Evolutionary conservation across 106 monocot genomes (phyloP).

Genomic region (Agapanthus africanus): DNA sequence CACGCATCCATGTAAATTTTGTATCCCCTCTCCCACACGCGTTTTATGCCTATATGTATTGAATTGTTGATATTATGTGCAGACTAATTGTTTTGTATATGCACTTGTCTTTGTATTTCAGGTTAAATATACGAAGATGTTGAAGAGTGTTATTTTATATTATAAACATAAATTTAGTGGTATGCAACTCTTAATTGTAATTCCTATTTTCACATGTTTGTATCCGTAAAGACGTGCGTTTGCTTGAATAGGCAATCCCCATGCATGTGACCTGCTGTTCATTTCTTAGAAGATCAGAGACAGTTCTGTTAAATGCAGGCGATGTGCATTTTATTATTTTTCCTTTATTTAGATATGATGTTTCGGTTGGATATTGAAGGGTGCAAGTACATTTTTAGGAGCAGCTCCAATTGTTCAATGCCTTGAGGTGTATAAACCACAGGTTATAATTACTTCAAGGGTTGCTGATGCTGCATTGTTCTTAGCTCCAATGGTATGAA

Average conservation of each 20-base stretch:
- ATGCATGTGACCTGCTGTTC: background rate
- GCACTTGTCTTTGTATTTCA: too few relatives aligned
- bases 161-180: too few relatives aligned
- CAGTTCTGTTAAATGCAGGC: too few relatives aligned
- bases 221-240: background rate
- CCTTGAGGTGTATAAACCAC: conserved; percentile 74
- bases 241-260: background rate
- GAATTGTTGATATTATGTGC: too few relatives aligned
- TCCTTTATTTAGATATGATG: background rate
- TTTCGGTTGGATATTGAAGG: conserved; percentile 32
- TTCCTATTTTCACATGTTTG: background rate
- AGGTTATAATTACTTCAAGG: conserved; percentile 83
- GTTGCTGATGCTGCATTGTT: conserved; percentile 97
- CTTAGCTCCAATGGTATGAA: conserved; percentile 88
- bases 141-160: too few relatives aligned
- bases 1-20: too few relatives aligned
- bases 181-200: too few relatives aligned
- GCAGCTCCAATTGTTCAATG: conserved; percentile 91
- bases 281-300: too few relatives aligned
- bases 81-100: too few relatives aligned
- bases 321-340: background rate
- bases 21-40: too few relatives aligned
- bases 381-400: conserved; percentile 79
- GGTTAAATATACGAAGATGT: too few relatives aligned
- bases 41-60: too few relatives aligned